Evolutionary conservation across 192 early-diverging fungal species (phyloP), one percentile per base, ranked within the genome.

Genomic region (Funneliformis mosseae): DNA sequence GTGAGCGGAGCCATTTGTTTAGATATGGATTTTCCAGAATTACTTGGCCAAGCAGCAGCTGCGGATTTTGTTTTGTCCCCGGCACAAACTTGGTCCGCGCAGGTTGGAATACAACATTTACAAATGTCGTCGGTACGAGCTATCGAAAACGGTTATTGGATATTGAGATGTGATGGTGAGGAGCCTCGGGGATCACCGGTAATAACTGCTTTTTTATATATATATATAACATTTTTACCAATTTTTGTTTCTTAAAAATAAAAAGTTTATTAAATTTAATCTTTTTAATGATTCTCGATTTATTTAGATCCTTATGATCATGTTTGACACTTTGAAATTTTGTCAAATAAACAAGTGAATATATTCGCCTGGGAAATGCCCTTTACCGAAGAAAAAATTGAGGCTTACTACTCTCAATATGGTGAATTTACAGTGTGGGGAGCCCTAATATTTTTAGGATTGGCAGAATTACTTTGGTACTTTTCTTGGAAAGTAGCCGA

Each of bases 1-100:
- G 38, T 88, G 16, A 83, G 83, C 21, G 84, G 70, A 0, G 84
- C 86, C 0, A 88, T 88, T 28, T 88, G 88, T 27, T 83, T 88
- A 38, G 88, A 89, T 43, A 66, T 85, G 75, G 85, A 88, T 60
- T 89, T 89, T 16, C 83, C 83, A 1, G 80, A 83, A 27, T 78
- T 87, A 62, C 81, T 89, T 28, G 77, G 81, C 0, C 83, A 86
- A 77, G 85, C 84, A 6, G 45, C 67, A 27, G 18, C 21, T 1
- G 78, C 78, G 2, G 42, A 79, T 25, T 39, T 79, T 2, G 14
- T 79, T 12, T 18, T 79, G 1, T 71, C 67, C 3, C 78, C 78
- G 1, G 67, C 78, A 33, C 78, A 79, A 72, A 79, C 78, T 5
- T 79, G 67, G 68, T 69, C 67, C 0, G 11, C 68, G 0, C 21